Evolutionary conservation across 2,329 filamentous ascomycete species (phyloP), one percentile per base, ranked within the genome.

Genomic region (Fusarium miscanthi): DNA sequence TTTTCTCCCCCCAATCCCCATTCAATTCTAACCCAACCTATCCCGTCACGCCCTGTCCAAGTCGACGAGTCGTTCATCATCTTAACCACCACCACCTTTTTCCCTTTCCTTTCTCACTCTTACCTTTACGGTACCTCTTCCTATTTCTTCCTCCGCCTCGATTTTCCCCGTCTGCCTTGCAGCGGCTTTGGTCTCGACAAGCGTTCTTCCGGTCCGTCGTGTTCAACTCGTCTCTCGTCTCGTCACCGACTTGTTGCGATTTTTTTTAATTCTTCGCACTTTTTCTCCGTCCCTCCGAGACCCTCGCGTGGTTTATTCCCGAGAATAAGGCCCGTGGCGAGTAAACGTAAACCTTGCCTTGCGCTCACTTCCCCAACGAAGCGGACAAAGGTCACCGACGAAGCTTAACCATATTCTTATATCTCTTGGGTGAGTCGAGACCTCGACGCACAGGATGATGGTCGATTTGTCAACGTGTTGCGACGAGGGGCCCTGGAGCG

Each of bases 281-380:
- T 74, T 72, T 71, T 71, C 31, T 40, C 69, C 76, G 76, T 74
- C 66, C 62, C 72, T 57, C 72, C 74, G 74, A 78, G 58, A 75
- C 59, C 61, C 72, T 76, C 70, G 69, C 69, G 74, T 76, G 76
- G 75, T 76, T 71, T 68, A 70, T 72, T 75, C 63, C 72, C 74
- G 69, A 76, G 66, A 69, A 64, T 60, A 74, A 73, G 67, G 67
- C 67, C 66, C 62, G 76, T 68, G 70, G 65, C 68, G 52, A 72
- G 48, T 49, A 67, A 69, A 53, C 33, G 49, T 53, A 40, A 53
- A 56, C 69, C 69, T 65, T 75, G 70, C 69, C 63, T 67, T 75
- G 70, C 75, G 74, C 70, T 67, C 59, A 65, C 58, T 72, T 57
- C 43, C 60, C 48, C 57, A 66, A 72, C 73, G 66, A 78, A 65